Evolutionary conservation across 768 basidiomycete species (phyloP), one percentile per base, ranked within the genome.

Genomic region (Collybiopsis luxurians): DNA sequence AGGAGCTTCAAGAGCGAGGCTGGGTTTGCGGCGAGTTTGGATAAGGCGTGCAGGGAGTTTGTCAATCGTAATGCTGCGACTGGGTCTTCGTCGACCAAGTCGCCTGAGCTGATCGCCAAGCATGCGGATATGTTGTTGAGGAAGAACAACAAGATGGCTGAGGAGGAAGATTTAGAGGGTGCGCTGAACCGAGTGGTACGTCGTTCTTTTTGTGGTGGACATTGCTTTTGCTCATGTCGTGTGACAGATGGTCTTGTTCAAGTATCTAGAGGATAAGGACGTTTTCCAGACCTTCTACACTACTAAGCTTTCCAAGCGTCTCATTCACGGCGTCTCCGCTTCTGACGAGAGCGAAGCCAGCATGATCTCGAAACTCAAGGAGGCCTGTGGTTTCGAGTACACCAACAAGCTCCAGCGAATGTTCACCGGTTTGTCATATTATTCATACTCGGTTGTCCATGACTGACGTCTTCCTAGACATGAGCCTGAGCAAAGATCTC

Each of bases 231-330:
- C 1, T 17, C 7, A 15, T 31, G 72, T 24, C 67, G 57, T 72
- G 13, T 39, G 60, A 2, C 66, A 98, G 96, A 97, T 98, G 95
- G 79, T 92, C 12, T 75, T 98, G 49, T 97, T 99, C 89, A 95
- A 95, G 70, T 98, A 97, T 72, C 89, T 98, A 63, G 93, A 95
- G 68, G 95, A 98, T 79, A 97, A 97, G 77, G 96, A 99, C 63
- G 92, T 98, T 13, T 99, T 98, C 86, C 95, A 96, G 68, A 91
- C 90, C n/a, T 98, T 96, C 80, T 98, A 99, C 75, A 90, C 90
- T 19, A 96, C 92, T 61, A 95, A 93, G 71, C 74, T 98, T 21
- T 92, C 92, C 36, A 92, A 91, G 68, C 93, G 96, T 58, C 85
- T 99, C 23, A 93, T 99, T 63, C 87, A 92, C 63, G 85, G 85